Conservation (phyloP, 1,139 yeast species). For the Pichia sp. region DNA sequence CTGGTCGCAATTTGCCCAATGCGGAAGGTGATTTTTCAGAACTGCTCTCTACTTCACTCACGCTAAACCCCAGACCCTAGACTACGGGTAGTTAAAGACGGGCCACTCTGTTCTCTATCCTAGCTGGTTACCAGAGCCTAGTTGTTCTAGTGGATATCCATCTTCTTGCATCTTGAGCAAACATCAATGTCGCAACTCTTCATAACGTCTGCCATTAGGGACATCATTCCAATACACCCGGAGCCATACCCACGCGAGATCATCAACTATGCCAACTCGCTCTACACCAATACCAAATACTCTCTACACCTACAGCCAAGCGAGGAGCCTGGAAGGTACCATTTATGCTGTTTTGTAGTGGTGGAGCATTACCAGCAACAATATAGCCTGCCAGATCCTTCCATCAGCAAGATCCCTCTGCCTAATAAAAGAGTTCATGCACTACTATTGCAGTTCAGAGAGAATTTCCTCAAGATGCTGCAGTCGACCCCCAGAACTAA, state of each 20-base stretch:
- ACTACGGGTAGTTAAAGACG: too few species aligned
- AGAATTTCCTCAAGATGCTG: slow-evolving; percentile 1
- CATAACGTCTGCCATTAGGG: slow-evolving; percentile 30
- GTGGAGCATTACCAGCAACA: slow-evolving; percentile 41
- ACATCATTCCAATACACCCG: slow-evolving; percentile 43
- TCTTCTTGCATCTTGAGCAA: neutral
- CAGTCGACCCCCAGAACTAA: slow-evolving; percentile 10
- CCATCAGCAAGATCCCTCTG: slow-evolving; percentile 42
- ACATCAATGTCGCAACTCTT: slow-evolving; percentile 25
- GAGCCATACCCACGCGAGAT: slow-evolving; percentile 44
- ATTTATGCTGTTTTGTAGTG: slow-evolving; percentile 57
- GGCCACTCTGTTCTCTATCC: too few species aligned
- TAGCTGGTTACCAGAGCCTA: too few species aligned
- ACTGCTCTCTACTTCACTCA: too few species aligned
- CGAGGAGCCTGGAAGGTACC: slow-evolving; percentile 58
- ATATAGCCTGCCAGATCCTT: slow-evolving; percentile 41
- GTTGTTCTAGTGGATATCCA: too few species aligned
- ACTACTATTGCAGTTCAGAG: slow-evolving; percentile 40
- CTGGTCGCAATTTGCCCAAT: too few species aligned
- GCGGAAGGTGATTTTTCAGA: too few species aligned
- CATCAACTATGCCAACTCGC: slow-evolving; percentile 42
- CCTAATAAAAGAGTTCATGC: slow-evolving; percentile 41
- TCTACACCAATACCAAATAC: slow-evolving; percentile 45
- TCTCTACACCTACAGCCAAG: slow-evolving; percentile 37
- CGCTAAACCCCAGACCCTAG: too few species aligned